Base-by-base conservation (phyloP, 345 rosid species). In the Anastatica hierochuntica region DNA sequence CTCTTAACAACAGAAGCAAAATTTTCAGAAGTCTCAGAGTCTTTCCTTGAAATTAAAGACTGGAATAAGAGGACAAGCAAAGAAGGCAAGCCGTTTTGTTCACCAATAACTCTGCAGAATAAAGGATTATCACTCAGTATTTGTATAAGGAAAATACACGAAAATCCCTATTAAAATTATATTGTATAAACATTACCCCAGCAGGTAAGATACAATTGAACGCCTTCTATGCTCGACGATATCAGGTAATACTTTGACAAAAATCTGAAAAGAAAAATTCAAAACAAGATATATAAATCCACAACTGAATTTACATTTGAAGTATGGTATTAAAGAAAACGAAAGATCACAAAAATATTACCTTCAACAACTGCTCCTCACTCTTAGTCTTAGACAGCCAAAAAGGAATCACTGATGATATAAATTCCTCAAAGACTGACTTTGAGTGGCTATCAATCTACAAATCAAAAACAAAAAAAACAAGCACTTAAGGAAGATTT, bases 381-480 rank as follows among this genome's bases (percentile, higher is more conserved):
- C 79, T 54, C 17, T 70, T 66, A 12, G 74, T 69, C 76, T 83
- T 76, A 17, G 79, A 77, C 47, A 85, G 76, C 98, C 97, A 92
- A 58, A 72, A 77, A 9, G 97, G 98, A 46, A 92, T 72, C 56
- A 83, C 68, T 4, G 87, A 73, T 44, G 98, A 79, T 66, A 88
- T 64, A 70, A 92, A 79, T 50, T 69, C 81, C 73, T 92, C 98
- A 53, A 80, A 81, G 42, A 81, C 83, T 49, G 43, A 70, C 49
- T 77, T 79, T 5, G 97, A 88, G 69, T 80, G 75, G 62, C 79
- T 77, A 69, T 88, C 95, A 67, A 72, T 75, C 98, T 92, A 66
- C 45, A 45, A 16, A 72, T 26, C 10, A 55, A 34, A 48, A 24
- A 41, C 10, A 45, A 45, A 17, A 45, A 17, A 19, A 58, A 51